Evolutionary conservation across 129 eudicot species (phyloP).

Genomic region (Gnaphalium uliginosum): DNA sequence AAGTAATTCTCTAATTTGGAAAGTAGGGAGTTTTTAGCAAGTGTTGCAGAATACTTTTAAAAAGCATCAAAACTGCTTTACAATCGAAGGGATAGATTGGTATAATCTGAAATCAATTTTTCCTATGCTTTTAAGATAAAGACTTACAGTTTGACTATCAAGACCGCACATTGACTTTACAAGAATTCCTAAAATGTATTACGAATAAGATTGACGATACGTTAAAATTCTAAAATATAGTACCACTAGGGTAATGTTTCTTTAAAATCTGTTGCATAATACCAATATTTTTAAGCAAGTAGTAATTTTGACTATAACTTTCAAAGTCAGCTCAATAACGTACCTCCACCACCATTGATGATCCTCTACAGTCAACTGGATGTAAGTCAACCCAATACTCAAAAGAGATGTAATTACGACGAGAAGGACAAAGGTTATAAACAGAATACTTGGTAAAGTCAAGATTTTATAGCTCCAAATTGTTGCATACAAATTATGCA

Average conservation of each 20-base stretch:
- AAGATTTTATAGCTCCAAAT: constrained; percentile 80
- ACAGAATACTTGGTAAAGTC: constrained; percentile 52
- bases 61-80: not conserved
- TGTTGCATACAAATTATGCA: constrained; percentile 74
- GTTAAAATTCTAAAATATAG: not conserved
- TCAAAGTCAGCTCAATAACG: constrained; percentile 26
- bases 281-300: not conserved
- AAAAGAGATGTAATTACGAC: constrained; percentile 54
- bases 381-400: constrained; percentile 77
- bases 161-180: not conserved
- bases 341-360: constrained; percentile 98
- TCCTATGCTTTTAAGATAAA: not conserved
- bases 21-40: constrained; percentile 9
- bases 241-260: not conserved
- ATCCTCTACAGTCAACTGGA: constrained; percentile 77
- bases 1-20: not conserved
- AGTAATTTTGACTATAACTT: not conserved
- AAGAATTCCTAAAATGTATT: not conserved
- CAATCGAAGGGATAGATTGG: not conserved
- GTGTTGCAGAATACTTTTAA: not conserved
- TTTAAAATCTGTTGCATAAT: not conserved
- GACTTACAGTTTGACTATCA: not conserved
- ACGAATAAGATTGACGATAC: not conserved
- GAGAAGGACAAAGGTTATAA: constrained; percentile 56
- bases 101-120: not conserved